Conservation (phyloP, 1,139 yeast species). For the Hyphopichia buzzinii region DNA sequence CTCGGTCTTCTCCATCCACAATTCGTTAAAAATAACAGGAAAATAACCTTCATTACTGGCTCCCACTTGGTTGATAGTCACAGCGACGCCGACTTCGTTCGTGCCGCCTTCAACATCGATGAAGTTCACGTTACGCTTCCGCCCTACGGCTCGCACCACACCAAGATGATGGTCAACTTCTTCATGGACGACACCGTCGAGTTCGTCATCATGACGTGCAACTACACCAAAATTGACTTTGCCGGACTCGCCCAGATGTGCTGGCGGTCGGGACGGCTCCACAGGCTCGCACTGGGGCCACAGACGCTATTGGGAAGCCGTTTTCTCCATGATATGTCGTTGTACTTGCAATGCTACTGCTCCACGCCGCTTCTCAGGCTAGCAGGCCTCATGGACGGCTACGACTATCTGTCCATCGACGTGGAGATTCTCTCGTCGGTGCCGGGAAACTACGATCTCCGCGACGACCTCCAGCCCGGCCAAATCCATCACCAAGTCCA, state of each 20-base stretch:
- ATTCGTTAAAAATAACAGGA: constrained; percentile 16
- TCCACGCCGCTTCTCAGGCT: constrained; percentile 25
- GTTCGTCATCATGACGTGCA: constrained; percentile 59
- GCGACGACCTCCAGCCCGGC: constrained; percentile 8
- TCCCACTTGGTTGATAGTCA: constrained; percentile 15
- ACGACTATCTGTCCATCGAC: constrained; percentile 45
- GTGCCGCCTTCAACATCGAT: constrained; percentile 20
- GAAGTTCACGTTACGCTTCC: constrained; percentile 35
- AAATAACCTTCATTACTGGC: constrained; percentile 35
- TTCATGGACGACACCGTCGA: constrained; percentile 42
- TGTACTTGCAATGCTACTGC: constrained; percentile 45
- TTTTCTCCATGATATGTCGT: constrained; percentile 37
- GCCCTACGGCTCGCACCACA: constrained; percentile 55
- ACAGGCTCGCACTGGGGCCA: constrained; percentile 4
- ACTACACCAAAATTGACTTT: constrained; percentile 54
- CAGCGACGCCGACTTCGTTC: constrained; percentile 10
- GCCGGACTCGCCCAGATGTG: constrained; percentile 60
- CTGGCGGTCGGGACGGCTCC: constrained; percentile 59
- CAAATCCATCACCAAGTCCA: constrained; percentile 16
- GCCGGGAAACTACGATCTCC: constrained; percentile 39
- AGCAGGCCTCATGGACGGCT: constrained; percentile 23
- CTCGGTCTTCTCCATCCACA: constrained; percentile 30
- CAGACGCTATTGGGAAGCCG: background rate
- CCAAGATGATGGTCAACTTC: constrained; percentile 63
- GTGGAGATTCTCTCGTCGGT: constrained; percentile 60